Base-by-base conservation (phyloP, 768 basidiomycete species). In the Asterophora parasitica region DNA sequence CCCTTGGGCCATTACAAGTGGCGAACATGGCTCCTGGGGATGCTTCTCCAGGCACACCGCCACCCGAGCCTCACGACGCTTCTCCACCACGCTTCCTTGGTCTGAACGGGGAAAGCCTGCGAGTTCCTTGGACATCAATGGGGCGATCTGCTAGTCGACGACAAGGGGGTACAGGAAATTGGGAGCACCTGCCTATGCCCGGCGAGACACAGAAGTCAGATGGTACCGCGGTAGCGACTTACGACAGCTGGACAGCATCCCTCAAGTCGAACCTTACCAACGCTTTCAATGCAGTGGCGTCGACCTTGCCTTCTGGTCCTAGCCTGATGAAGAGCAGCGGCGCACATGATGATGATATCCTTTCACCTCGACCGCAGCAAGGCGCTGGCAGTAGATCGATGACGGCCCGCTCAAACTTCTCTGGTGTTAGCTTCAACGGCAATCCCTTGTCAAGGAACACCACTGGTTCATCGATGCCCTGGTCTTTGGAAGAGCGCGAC, bases 1-100 rank as follows among this genome's bases (percentile, higher is more conserved):
- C 71, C 3, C 65, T 79, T 0, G 77, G 77, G 4, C 65, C 61
- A 10, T 66, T 80, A 13, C 72, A 68, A 38, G 71, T 81, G 39
- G 65, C 75, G 20, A 81, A 81, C 55, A 62, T 71, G 44, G 58
- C 67, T 1, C 73, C 76, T 7, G 78, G 74, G 5, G 78, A 80
- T 42, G 45, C 67, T n/a, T 68, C 71, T 20, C 65, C 61, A 23
- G 23, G 23, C 23, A 23, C 1, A 59, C 60, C 33, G 65, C 66
- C 28, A 67, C 68, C 39, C 63, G 61, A 45, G 54, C 61, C 2
- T 51, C 57, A 23, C 6, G 23, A 23, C 23, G 23, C 23, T 6
- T 51, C 53, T 32, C 55, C 53, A 32, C 68, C 69, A 10, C 61
- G 66, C 28, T 73, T 67, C 51, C 47, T 65, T 16, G 62, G 62